Percentiles rank a stretch among this genome's conserved stretches.
Evolutionary conservation across 1,284 basidiomycete species (phyloP).

Genomic region (Apiotrichum sp.): DNA sequence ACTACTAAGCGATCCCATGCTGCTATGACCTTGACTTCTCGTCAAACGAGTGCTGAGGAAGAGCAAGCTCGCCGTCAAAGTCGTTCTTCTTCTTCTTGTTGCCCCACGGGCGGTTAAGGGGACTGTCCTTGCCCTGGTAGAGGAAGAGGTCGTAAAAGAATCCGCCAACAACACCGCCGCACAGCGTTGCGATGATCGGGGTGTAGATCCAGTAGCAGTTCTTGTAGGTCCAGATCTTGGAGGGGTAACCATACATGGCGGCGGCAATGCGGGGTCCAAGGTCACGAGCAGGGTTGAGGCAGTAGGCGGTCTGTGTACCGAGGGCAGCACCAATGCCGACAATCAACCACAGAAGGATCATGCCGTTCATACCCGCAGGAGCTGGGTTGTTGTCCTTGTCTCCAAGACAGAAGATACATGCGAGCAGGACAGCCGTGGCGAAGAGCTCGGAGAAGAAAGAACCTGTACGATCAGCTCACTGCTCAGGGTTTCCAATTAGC

Average conservation of each 20-base stretch:
- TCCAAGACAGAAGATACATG: slow-evolving; percentile 3
- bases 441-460: slow-evolving; percentile 12
- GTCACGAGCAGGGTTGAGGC: slow-evolving; percentile 33
- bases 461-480: neutral
- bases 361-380: slow-evolving; percentile 8
- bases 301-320: slow-evolving; percentile 18
- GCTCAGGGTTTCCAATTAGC: too few species aligned
- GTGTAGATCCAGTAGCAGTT: slow-evolving; percentile 22
- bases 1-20: too few species aligned
- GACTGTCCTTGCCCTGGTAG: slow-evolving; percentile 1
- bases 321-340: slow-evolving; percentile 13
- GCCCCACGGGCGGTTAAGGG: slow-evolving; percentile 9
- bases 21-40: too few species aligned
- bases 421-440: slow-evolving; percentile 12
- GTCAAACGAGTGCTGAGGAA: neutral
- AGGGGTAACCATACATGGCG: slow-evolving; percentile 24
- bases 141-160: slow-evolving; percentile 1
- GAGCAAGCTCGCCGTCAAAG: neutral
- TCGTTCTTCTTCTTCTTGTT: neutral
- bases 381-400: slow-evolving; percentile 12
- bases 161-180: neutral
- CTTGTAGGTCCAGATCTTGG: slow-evolving; percentile 17
- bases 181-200: neutral
- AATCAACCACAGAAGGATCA: slow-evolving; percentile 8
- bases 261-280: slow-evolving; percentile 28